Conservation (phyloP, 2,329 filamentous ascomycete genomes). For the Hymenoscyphus linearis region DNA sequence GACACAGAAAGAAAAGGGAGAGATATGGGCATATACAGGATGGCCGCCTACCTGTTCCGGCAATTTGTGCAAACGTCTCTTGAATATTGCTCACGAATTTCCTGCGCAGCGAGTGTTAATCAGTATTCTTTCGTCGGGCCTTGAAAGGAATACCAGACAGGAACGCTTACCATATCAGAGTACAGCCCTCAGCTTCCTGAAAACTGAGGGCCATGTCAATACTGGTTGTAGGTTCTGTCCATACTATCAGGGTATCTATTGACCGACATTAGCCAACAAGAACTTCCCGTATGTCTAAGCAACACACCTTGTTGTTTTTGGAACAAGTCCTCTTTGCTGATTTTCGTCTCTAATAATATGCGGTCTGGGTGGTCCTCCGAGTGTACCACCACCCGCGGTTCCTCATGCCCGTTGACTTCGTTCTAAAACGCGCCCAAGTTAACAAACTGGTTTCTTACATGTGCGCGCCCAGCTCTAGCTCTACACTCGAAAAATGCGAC, state of each 20-base stretch:
- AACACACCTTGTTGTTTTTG: constrained; percentile 89
- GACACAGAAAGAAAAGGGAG: not conserved
- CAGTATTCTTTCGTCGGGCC: constrained; percentile 1
- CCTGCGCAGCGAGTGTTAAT: constrained; percentile 44
- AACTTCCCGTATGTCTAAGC: constrained; percentile 21
- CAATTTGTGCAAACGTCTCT: constrained; percentile 33
- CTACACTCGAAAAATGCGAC: not conserved
- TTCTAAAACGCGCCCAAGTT: constrained; percentile 37
- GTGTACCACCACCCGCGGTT: constrained; percentile 83
- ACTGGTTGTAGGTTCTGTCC: constrained; percentile 80
- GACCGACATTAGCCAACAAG: constrained; percentile 18
- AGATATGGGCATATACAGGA: constrained; percentile 1
- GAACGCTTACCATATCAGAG: constrained; percentile 72
- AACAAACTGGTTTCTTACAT: constrained; percentile 20
- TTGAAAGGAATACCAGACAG: not conserved
- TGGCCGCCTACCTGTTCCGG: constrained; percentile 48
- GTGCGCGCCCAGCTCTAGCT: not conserved
- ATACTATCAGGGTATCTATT: constrained; percentile 91
- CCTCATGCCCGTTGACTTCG: constrained; percentile 60
- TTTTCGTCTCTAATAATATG: constrained; percentile 80
- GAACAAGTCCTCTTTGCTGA: constrained; percentile 91
- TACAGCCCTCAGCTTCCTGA: constrained; percentile 92
- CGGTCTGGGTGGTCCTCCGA: constrained; percentile 87
- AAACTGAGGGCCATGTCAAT: constrained; percentile 98
- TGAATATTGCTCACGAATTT: constrained; percentile 82